Evolutionary conservation across 441 rosid species (phyloP), one percentile per base, ranked within the genome.

Genomic region (Lepidium campestre): DNA sequence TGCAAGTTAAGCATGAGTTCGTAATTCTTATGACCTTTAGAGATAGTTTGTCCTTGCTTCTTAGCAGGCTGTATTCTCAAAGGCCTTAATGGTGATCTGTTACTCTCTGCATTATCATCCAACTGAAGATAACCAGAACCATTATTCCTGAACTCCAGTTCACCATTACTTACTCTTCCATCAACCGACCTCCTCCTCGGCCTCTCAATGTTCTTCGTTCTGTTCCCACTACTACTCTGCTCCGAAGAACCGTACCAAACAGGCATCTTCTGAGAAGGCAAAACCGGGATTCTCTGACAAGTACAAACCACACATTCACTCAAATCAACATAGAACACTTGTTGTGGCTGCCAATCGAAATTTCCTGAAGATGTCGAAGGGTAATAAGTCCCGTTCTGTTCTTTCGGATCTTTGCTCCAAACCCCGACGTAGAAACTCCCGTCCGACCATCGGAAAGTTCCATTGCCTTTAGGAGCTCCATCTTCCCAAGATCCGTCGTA

Each of bases 1-100:
- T 93, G 99, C 76, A 93, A 84, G 79, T 93, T 91, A 59, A 93
- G 97, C 99, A 93, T 93, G 62, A 93, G 95, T 2, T 91, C 97
- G 66, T 89, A 93, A 67, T 93, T 93, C 82, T 89, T 91, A 58
- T 93, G 99, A 31, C 99, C 97, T 78, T 86, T 93, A 7, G 87
- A 77, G 62, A 93, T 91, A 2, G 93, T 91, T 70, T 75, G 81
- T 37, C 97, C 99, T 72, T 83, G 95, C 80, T 74, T 86, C 83
- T 83, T 91, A 29, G 71, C 75, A 15, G 87, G 84, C 40, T 72
- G 82, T 60, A 77, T 49, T 61, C 66, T 82, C 81, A 81, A 71
- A 67, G 19, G 23, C 41, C 78, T 68, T 49, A 65, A 75, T 7
- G 72, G 7, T 19, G 72, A 66, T 25, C 77, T 67, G 40, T 39